These are phyloP conservation scores for Pseudogymnoascus destructans DNA, from an alignment of 2,329 filamentous ascomycete species.

Conservation along the genomic window DNA sequence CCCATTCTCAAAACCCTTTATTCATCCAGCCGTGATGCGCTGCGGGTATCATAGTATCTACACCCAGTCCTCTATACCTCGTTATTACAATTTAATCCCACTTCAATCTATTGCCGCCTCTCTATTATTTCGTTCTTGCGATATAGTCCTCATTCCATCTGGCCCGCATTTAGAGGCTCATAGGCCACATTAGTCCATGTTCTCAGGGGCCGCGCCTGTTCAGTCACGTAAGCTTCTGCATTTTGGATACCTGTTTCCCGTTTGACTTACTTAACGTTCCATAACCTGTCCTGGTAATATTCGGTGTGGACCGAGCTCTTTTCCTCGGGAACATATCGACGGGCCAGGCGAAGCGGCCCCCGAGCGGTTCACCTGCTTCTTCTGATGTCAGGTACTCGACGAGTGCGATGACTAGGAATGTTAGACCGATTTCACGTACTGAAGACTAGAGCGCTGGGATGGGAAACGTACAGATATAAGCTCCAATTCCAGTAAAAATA, in stretches of 20 bases:
- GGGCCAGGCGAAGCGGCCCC: constrained; percentile 22
- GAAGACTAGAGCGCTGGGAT: no score
- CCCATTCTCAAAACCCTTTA: background rate
- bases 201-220: background rate
- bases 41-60: background rate
- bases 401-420: constrained; percentile 22
- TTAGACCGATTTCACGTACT: constrained; percentile 11
- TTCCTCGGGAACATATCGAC: constrained; percentile 12
- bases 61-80: background rate
- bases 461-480: constrained; percentile 26
- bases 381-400: constrained; percentile 26
- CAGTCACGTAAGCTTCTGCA: background rate
- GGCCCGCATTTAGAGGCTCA: background rate
- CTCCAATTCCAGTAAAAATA: constrained; percentile 42
- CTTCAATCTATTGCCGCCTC: background rate
- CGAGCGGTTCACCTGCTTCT: constrained; percentile 22
- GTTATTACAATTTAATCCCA: background rate
- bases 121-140: background rate
- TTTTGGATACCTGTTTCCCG: background rate
- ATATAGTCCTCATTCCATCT: background rate
- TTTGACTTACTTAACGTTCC: background rate
- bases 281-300: background rate
- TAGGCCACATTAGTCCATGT: background rate
- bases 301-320: background rate
- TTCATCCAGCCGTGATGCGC: background rate